Base-by-base conservation (phyloP, 1,284 basidiomycete species). In the Cutaneotrichosporon cyanovorans region DNA sequence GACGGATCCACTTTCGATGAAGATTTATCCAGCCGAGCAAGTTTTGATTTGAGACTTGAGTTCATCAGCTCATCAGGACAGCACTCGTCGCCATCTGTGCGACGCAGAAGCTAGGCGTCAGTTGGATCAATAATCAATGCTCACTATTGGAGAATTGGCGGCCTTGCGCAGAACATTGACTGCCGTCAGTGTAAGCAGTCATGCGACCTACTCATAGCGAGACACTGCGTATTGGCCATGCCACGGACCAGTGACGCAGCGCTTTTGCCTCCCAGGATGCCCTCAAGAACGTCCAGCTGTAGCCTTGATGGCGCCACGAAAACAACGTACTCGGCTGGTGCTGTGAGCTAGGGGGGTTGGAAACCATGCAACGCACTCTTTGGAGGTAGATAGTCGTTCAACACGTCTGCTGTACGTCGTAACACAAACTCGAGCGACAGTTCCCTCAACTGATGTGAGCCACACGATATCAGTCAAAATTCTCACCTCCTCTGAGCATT, bases 241-340 rank as follows among this genome's bases (percentile, higher is more conserved):
- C 77, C 35, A 80, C 79, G 19, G 84, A 75, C 46, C 77, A 78
- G 57, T 81, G 80, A 23, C 84, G 71, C 57, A 77, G 55, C 45
- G 6, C 62, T 80, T 46, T 81, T 80, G 0, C 83, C 81, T 22
- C 40, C 43, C 5, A 56, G 42, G 14, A 52, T 38, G 80, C 76
- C 9, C 91, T 76, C 14, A 60, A 93, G 91, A 55, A 97, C 84
- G 5, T 80, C 76, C 2, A 87, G 73, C 62, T 99, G 93, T 18
- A 93, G 73, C 18, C 72, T 50, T 0, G 89, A 88, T 0, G 92
- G 90, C 3, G 82, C 83, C 21, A 93, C 77, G 65, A 95, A 96
- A 6, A 96, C 82, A 11, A 92, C 85, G 62, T 92, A 95, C 80
- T 96, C 91, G 62, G 85, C 90, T 93, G 56, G 5, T 19, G n/a